phyloP scores from a whole-genome alignment of 306 rosid genomes.

The Corylus avellana region DNA sequence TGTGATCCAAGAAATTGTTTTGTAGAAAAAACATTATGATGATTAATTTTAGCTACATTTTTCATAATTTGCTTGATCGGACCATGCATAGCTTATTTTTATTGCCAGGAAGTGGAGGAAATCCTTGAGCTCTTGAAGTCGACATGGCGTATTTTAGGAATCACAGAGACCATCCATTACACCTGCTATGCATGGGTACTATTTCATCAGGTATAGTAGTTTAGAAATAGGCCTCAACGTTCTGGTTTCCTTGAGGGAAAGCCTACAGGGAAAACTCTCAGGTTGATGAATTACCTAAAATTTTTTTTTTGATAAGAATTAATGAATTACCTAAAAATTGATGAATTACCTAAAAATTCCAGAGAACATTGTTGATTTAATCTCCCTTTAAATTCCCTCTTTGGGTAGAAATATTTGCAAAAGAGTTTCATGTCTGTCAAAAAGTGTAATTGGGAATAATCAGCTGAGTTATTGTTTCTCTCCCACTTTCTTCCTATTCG shows the following conservation, averaged over 20 bases:
- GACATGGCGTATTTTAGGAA: conserved; percentile 97
- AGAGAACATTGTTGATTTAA: neutral
- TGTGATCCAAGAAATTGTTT: conserved; percentile 8
- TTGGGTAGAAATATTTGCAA: too few relatives aligned
- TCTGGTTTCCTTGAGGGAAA: neutral
- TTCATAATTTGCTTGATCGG: conserved; percentile 14
- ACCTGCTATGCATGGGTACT: conserved; percentile 97
- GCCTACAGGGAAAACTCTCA: neutral
- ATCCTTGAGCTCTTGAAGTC: conserved; percentile 96
- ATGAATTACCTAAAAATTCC: neutral
- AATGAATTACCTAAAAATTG: neutral
- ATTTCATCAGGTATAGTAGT: conserved; percentile 78
- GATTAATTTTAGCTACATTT: neutral
- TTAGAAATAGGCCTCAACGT: neutral
- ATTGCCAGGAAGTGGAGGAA: conserved; percentile 91
- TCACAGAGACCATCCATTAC: conserved; percentile 91
- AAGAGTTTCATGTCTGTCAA: neutral
- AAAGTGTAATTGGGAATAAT: neutral
- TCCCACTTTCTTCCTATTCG: neutral
- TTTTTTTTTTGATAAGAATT: too few relatives aligned
- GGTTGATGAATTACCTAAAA: neutral
- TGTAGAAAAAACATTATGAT: conserved; percentile 9
- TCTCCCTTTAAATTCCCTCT: neutral
- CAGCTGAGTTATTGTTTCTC: neutral
- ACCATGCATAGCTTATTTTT: conserved; percentile 32